Base-by-base conservation (phyloP, 768 basidiomycete species). In the Thelephora aurantiotincta region DNA sequence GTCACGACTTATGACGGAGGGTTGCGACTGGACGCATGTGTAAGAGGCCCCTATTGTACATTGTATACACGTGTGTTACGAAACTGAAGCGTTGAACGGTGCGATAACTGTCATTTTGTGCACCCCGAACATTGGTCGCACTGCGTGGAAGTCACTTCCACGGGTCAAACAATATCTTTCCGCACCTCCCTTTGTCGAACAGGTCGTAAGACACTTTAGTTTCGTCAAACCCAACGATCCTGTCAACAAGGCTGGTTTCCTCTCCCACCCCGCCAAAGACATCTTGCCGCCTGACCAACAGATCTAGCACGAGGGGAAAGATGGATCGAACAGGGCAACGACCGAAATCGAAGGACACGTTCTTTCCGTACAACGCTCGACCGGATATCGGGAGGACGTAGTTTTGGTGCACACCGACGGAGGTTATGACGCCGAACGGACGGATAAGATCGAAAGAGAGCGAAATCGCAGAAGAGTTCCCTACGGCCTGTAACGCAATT, bases 241-340 rank as follows among this genome's bases (percentile, higher is more conserved):
- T 69, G 52, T 89, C 84, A 37, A 88, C 74, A 30, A 88, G 63
- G 50, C 77, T 80, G 7, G 70, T 68, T 12, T 69, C 64, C 26
- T 70, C 64, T 3, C 85, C 84, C 0, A 86, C 70, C n/a, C 66
- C 65, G n/a, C 80, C 82, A 51, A 89, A 81, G 1, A 87, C 68
- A 54, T 85, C 82, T 56, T 80, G 81, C 30, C 80, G 66, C 55
- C 78, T 77, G 41, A 81, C 66, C 26, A 90, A 63, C 23, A 89
- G 60, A 54, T 78, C 78, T 35, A 83, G 70, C 1, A 84, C 86
- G 48, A 73, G 60, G 9, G 80, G 80, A 54, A 88, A 78, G 73
- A 87, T 77, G 0, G 84, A 77, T 12, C 81, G 75, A 4, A 84
- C 83, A 13, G 84, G 86, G 54, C 85, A 88, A 7, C 85, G 75